A percentile compares a stretch with the other conserved stretches of the same genome.
phyloP scores from a whole-genome alignment of 768 basidiomycete species.

The Auriculariales sp. region DNA sequence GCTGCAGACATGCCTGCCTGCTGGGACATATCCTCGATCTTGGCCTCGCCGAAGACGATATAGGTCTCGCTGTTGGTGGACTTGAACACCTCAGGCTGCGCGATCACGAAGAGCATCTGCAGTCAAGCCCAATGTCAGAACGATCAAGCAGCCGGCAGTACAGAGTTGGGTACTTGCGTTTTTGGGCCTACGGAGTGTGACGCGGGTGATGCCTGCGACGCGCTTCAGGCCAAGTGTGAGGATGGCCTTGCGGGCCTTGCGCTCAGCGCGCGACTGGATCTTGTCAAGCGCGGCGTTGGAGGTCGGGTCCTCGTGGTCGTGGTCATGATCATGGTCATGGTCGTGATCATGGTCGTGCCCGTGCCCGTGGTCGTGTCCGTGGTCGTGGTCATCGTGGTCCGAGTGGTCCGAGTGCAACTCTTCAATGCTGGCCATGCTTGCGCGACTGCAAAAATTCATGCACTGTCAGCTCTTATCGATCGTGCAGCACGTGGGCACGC shows the following conservation, averaged over 20 bases:
- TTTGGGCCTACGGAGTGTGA: slow-evolving; percentile 88
- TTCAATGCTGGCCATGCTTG: slow-evolving; percentile 50
- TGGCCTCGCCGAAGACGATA: slow-evolving; percentile 97
- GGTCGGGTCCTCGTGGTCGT: slow-evolving; percentile 63
- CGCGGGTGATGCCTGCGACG: slow-evolving; percentile 85
- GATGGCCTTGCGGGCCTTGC: slow-evolving; percentile 90
- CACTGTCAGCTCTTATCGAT: background rate
- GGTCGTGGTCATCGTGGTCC: slow-evolving; percentile 40
- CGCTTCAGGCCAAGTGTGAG: slow-evolving; percentile 83
- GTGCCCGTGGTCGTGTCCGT: slow-evolving; percentile 35
- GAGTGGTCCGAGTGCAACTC: slow-evolving; percentile 74
- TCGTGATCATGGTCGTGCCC: slow-evolving; percentile 41
- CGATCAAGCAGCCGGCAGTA: background rate
- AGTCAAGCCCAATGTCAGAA: background rate
- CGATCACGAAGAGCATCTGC: slow-evolving; percentile 82
- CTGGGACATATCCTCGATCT: slow-evolving; percentile 83
- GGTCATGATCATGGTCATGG: slow-evolving; percentile 33
- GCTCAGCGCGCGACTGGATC: slow-evolving; percentile 86
- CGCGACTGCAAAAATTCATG: background rate
- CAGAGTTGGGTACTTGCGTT: slow-evolving; percentile 39
- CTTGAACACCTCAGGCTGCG: slow-evolving; percentile 94
- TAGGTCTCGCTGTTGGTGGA: slow-evolving; percentile 95
- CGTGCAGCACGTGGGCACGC: too few relatives aligned
- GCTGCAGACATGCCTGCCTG: slow-evolving; percentile 63
- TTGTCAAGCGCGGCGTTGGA: slow-evolving; percentile 79